Base-by-base conservation (phyloP, 148 eudicot species). In the Rhododendron griersonianum region DNA sequence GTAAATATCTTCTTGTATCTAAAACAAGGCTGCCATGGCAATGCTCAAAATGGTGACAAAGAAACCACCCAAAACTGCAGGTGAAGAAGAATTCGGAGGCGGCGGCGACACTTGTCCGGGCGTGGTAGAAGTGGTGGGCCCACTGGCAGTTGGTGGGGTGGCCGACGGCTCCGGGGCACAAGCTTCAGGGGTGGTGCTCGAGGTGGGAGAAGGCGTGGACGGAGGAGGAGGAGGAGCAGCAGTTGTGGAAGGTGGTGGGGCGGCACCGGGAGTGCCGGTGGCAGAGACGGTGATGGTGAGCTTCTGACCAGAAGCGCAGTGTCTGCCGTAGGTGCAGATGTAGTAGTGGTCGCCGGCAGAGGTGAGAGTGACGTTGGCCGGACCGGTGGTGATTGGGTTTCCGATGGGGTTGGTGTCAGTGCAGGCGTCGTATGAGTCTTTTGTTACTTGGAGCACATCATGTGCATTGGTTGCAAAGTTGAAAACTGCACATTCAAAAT, bases 381-480 rank as follows among this genome's bases (percentile, higher is more conserved):
- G 89, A 25, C 87, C 86, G 45, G 45, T 41, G 21, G 65, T 84
- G 73, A 80, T 87, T 33, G 19, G 0, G 33, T 1, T 55, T 5
- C 89, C 89, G 25, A 87, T 87, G 82, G 88, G 19, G 30, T 65
- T 67, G 55, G 41, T 39, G 14, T 30, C 18, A 28, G 8, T 84
- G 88, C 88, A 87, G 1, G 59, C 84, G 21, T 65, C 78, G 81
- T 35, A 87, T 13, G 89, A 87, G 44, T 81, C 84, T 69, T 87
- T 50, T 16, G 80, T 21, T 19, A 83, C 77, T 83, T 65, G 37
- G 28, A 23, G 39, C 19, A 83, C 85, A 8, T 83, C 57, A 18
- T 83, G 89, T 51, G 4, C 6, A 47, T 67, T 50, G 33, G 89
- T 84, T 82, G 35, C 8, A 28, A 87, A 87, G 86, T 87, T 87